Percentiles rank a stretch among this genome's conserved stretches.
phyloP scores from a whole-genome alignment of 2,329 filamentous ascomycete species.

The Zalaria sp. region DNA sequence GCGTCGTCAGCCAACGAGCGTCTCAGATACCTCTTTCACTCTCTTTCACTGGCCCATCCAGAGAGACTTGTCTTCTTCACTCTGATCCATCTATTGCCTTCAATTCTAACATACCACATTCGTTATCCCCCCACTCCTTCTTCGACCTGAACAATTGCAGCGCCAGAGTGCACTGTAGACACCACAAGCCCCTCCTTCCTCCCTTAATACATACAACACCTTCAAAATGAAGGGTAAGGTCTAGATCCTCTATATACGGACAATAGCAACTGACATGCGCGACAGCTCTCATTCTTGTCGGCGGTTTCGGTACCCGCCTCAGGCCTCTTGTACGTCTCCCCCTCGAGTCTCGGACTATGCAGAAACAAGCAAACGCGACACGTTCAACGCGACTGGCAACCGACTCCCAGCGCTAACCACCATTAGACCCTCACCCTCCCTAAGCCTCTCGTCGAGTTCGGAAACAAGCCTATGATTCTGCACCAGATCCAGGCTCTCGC shows the following conservation, averaged over 20 bases:
- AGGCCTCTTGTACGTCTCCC: constrained; percentile 62
- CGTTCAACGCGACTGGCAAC: background rate
- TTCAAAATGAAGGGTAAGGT: too few relatives aligned
- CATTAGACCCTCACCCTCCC: constrained; percentile 85
- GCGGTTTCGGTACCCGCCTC: constrained; percentile 95
- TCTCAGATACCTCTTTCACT: too few relatives aligned
- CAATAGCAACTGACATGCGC: constrained; percentile 7
- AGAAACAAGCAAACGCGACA: too few relatives aligned
- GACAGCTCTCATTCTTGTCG: constrained; percentile 92
- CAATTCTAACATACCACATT: too few relatives aligned
- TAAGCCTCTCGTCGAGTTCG: constrained; percentile 96
- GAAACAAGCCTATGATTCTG: constrained; percentile 97
- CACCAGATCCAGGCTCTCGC: constrained; percentile 95
- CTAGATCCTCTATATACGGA: too few relatives aligned
- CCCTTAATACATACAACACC: background rate
- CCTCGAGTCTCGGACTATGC: background rate
- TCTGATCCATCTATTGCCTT: too few relatives aligned
- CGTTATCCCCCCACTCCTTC: too few relatives aligned
- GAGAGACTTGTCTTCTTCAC: too few relatives aligned
- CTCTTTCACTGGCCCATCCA: too few relatives aligned
- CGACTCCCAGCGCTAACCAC: constrained; percentile 1
- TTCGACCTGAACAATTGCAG: too few relatives aligned
- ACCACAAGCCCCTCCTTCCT: background rate
- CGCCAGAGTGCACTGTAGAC: too few relatives aligned
- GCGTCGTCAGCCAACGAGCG: too few relatives aligned